Evolutionary conservation across 176 grass and related monocot species (phyloP).

Genomic region (Oryza punctata): DNA sequence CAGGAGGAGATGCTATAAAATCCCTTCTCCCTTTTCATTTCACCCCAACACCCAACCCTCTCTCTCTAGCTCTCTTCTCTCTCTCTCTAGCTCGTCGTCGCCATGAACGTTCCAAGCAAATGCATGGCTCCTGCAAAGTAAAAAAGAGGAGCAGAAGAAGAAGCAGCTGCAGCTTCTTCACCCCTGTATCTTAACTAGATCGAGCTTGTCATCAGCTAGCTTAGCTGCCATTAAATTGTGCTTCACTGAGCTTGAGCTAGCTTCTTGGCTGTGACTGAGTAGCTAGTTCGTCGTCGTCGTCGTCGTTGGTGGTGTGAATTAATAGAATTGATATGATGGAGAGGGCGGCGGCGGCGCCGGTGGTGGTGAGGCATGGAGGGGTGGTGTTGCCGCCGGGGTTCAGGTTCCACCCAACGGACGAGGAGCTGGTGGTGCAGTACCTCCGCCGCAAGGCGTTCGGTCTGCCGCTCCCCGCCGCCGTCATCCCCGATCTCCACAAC

Average conservation of each 20-base stretch:
- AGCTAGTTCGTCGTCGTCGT: background rate
- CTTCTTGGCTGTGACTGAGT: background rate
- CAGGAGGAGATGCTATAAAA: slow-evolving; percentile 57
- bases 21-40: background rate
- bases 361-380: slow-evolving; percentile 46
- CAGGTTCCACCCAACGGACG: slow-evolving; percentile 80
- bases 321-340: slow-evolving; percentile 27
- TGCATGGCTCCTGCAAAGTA: slow-evolving; percentile 28
- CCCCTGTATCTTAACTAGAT: background rate
- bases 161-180: background rate
- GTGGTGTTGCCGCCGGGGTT: slow-evolving; percentile 80
- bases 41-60: background rate
- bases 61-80: background rate
- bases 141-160: background rate
- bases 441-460: slow-evolving; percentile 67
- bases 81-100: background rate
- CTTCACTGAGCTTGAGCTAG: background rate
- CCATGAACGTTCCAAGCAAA: slow-evolving; percentile 50
- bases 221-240: background rate
- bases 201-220: background rate
- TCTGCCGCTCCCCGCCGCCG: slow-evolving; percentile 66
- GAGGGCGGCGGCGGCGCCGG: slow-evolving; percentile 37
- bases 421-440: slow-evolving; percentile 94
- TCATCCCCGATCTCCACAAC: slow-evolving; percentile 65
- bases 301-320: background rate